Conservation (phyloP, 2,329 filamentous ascomycete genomes). For the Colletotrichum brevisporum region DNA sequence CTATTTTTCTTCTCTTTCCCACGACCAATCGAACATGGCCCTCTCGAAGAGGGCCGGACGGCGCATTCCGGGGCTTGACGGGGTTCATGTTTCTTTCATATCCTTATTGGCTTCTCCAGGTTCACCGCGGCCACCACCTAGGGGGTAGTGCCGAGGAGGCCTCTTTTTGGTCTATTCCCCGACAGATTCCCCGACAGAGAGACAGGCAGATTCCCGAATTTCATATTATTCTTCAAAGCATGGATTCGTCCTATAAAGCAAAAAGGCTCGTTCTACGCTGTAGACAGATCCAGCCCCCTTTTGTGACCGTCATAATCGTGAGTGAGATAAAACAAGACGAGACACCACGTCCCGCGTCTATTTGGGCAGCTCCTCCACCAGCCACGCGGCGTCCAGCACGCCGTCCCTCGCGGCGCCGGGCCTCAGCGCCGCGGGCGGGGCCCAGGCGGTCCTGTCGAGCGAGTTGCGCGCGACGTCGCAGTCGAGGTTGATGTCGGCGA, state of each 20-base stretch:
- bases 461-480: slow-evolving; percentile 85
- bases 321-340: neutral
- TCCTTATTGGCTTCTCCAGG: neutral
- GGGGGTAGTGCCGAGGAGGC: neutral
- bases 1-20: neutral
- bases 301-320: neutral
- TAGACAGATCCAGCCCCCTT: slow-evolving; percentile 10
- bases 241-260: slow-evolving; percentile 1
- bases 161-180: neutral
- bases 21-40: slow-evolving; percentile 13
- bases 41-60: slow-evolving; percentile 19
- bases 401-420: slow-evolving; percentile 47
- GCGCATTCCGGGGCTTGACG: slow-evolving; percentile 28
- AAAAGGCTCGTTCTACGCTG: slow-evolving; percentile 18
- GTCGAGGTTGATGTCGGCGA: slow-evolving; percentile 90
- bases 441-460: slow-evolving; percentile 76
- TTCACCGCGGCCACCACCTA: slow-evolving; percentile 24
- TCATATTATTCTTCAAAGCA: slow-evolving; percentile 1
- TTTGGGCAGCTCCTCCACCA: slow-evolving; percentile 48
- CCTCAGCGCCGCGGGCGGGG: slow-evolving; percentile 52
- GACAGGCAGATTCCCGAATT: slow-evolving; percentile 15
- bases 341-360: too few relatives aligned
- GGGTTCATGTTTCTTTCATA: slow-evolving; percentile 10
- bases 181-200: neutral
- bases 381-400: slow-evolving; percentile 55